These are phyloP conservation scores for Stagonosporopsis rhizophila DNA, from an alignment of 2,329 filamentous ascomycete species.

Conservation along the genomic window DNA sequence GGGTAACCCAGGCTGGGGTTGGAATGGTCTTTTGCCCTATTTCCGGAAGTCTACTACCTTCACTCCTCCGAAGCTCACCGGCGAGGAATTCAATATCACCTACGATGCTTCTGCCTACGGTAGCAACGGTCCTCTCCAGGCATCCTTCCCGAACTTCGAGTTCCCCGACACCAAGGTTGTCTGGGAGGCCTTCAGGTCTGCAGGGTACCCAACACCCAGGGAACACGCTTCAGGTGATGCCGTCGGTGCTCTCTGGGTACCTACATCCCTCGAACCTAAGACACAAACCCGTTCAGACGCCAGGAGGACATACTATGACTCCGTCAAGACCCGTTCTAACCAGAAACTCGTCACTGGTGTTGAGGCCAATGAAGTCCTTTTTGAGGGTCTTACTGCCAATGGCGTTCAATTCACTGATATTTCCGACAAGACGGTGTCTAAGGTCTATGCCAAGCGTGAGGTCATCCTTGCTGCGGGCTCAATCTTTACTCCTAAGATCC, in stretches of 20 bases:
- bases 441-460: conserved; percentile 45
- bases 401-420: conserved; percentile 18
- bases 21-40: conserved; percentile 53
- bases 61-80: conserved; percentile 2
- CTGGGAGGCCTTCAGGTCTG: conserved; percentile 11
- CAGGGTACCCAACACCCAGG: conserved; percentile 10
- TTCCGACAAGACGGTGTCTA: background rate
- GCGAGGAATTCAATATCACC: conserved; percentile 7
- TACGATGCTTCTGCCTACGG: conserved; percentile 9
- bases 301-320: conserved; percentile 23
- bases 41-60: conserved; percentile 35
- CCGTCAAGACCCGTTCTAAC: conserved; percentile 18
- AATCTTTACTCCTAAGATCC: conserved; percentile 65
- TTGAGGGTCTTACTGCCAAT: conserved; percentile 10
- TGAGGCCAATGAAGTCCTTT: conserved; percentile 15
- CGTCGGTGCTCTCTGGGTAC: conserved; percentile 38
- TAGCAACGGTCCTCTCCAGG: conserved; percentile 4
- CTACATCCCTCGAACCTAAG: conserved; percentile 23
- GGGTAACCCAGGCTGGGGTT: conserved; percentile 63
- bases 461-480: conserved; percentile 65
- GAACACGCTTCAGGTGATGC: conserved; percentile 23
- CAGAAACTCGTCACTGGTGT: conserved; percentile 16
- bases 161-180: conserved; percentile 18
- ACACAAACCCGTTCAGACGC: conserved; percentile 16
- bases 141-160: conserved; percentile 5